phyloP scores from a whole-genome alignment of 2,329 filamentous ascomycete genomes.

The Colletotrichum sansevieriae region DNA sequence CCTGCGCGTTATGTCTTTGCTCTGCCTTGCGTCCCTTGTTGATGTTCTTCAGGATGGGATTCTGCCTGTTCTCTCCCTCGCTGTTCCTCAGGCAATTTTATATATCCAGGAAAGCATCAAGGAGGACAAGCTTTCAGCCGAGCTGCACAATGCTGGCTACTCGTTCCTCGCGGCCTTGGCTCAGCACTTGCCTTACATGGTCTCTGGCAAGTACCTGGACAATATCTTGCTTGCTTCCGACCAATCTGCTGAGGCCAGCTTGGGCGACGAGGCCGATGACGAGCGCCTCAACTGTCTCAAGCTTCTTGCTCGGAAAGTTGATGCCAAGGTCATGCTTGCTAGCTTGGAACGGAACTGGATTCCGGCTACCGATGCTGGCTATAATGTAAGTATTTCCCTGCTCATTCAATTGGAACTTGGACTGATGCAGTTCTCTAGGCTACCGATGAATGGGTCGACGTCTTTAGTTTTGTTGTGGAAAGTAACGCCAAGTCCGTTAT shows the following conservation, averaged over 20 bases:
- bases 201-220: constrained; percentile 81
- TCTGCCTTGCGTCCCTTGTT: constrained; percentile 90
- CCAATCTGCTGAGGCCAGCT: constrained; percentile 72
- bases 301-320: constrained; percentile 81
- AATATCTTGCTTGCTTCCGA: constrained; percentile 80
- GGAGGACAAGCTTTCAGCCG: constrained; percentile 65
- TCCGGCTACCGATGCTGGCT: constrained; percentile 71
- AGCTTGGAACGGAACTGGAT: constrained; percentile 80
- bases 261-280: constrained; percentile 73
- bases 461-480: constrained; percentile 79
- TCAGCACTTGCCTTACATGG: constrained; percentile 89
- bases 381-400: constrained; percentile 63
- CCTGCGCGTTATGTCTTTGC: constrained; percentile 84
- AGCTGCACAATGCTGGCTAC: constrained; percentile 86
- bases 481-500: constrained; percentile 83
- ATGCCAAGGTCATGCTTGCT: constrained; percentile 81
- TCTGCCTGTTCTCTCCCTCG: constrained; percentile 83
- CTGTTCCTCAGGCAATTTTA: constrained; percentile 78
- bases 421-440: constrained; percentile 59
- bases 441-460: constrained; percentile 75
- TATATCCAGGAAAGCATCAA: constrained; percentile 77
- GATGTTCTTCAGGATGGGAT: constrained; percentile 90
- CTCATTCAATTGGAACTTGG: too few species aligned
- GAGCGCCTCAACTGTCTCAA: constrained; percentile 77
- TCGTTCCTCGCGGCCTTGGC: constrained; percentile 83